Conservation (phyloP, 371 early-diverging fungal species). For the Syncephalis fuscata region DNA sequence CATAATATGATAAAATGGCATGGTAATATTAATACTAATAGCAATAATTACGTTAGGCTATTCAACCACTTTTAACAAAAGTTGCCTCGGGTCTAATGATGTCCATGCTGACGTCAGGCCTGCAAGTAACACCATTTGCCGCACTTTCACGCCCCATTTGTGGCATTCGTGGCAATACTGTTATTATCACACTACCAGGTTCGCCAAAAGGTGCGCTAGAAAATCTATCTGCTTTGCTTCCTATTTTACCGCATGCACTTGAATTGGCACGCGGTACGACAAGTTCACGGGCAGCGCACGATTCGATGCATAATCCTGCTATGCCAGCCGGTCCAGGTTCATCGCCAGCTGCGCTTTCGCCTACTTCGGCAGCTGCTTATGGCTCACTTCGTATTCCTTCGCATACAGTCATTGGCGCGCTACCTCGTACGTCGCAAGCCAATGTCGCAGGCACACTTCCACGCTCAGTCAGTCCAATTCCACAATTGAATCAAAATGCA, state of each 20-base stretch:
- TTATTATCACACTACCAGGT: slow-evolving; percentile 77
- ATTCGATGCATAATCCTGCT: slow-evolving; percentile 26
- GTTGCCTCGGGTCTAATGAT: slow-evolving; percentile 58
- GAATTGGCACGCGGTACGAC: slow-evolving; percentile 25
- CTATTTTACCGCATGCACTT: slow-evolving; percentile 64
- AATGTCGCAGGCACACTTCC: not conserved
- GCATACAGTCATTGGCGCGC: slow-evolving; percentile 6
- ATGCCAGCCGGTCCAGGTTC: slow-evolving; percentile 1
- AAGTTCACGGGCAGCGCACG: slow-evolving; percentile 12
- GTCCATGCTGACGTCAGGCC: slow-evolving; percentile 48
- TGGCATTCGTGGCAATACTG: slow-evolving; percentile 49
- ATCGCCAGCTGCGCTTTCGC: no score
- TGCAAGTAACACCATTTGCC: slow-evolving; percentile 72
- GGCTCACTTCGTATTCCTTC: slow-evolving; percentile 23
- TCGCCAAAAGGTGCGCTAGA: slow-evolving; percentile 73
- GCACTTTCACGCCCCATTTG: slow-evolving; percentile 68
- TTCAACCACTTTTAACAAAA: slow-evolving; percentile 48
- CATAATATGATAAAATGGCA: not conserved
- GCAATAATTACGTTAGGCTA: slow-evolving; percentile 44
- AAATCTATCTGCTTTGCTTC: slow-evolving; percentile 49
- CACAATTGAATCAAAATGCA: not conserved
- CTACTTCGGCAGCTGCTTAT: slow-evolving; percentile 19
- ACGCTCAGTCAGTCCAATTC: slow-evolving; percentile 1
- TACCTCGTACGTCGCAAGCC: no score
- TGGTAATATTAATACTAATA: not conserved